Evolutionary conservation across 1,284 basidiomycete species (phyloP).

Genomic region (Mycena sp.): DNA sequence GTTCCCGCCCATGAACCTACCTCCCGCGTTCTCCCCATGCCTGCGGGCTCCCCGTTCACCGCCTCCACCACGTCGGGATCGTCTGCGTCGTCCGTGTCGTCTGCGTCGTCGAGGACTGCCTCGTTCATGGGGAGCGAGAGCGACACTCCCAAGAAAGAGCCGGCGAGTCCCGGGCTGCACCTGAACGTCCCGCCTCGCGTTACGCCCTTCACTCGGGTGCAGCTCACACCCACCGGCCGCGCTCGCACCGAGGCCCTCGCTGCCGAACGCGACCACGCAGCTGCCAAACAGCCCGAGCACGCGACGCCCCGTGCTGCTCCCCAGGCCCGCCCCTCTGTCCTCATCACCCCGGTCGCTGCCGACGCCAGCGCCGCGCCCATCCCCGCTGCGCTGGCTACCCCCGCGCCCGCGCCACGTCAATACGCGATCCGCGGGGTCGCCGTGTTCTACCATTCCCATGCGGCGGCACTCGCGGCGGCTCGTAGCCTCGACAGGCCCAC

Average conservation of each 20-base stretch:
- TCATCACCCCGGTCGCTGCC: not conserved
- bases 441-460: not conserved
- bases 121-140: not conserved
- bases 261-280: not conserved
- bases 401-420: not conserved
- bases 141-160: not conserved
- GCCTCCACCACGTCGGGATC: too few species aligned
- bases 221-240: not conserved
- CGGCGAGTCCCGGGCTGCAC: not conserved
- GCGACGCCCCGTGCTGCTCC: not conserved
- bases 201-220: not conserved
- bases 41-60: too few species aligned
- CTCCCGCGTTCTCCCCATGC: too few species aligned
- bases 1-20: not conserved
- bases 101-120: not conserved
- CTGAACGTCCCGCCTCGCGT: not conserved
- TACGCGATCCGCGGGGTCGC: conserved; percentile 8
- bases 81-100: too few species aligned
- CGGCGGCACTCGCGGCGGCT: not conserved
- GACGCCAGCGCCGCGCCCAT: not conserved
- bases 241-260: not conserved
- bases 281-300: too few species aligned
- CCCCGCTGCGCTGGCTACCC: not conserved
- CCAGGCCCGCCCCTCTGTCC: not conserved
- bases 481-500: not conserved